Percentiles rank a stretch among this genome's conserved stretches.
Conservation (phyloP, 2,329 filamentous ascomycete species). For the Ceratocystis ficicola region DNA sequence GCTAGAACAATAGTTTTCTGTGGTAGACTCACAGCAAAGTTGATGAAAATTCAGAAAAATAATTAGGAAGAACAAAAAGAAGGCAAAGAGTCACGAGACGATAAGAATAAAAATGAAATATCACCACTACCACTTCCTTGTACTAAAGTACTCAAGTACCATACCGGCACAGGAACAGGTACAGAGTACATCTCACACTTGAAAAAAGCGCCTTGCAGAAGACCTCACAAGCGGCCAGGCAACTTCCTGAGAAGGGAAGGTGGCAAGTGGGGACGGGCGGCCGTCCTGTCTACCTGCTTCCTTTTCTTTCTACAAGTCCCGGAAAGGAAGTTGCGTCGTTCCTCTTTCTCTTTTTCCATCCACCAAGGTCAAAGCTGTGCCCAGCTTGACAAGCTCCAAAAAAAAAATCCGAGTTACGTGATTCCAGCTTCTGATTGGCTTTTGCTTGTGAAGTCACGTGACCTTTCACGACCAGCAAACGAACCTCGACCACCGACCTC, state of each 20-base stretch:
- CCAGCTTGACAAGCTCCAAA: neutral
- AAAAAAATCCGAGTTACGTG: neutral
- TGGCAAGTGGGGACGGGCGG: neutral
- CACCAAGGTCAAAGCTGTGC: no score
- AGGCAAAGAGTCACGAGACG: neutral
- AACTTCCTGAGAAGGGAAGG: neutral
- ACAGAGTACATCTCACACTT: neutral
- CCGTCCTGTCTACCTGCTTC: neutral
- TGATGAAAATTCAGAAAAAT: neutral
- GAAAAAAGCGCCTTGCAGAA: neutral
- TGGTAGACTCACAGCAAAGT: neutral
- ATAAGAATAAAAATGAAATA: neutral
- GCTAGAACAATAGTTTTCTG: neutral
- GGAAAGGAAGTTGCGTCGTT: slow-evolving; percentile 6
- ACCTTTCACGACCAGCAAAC: no score
- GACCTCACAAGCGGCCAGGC: neutral
- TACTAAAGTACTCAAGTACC: neutral
- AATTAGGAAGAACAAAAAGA: neutral
- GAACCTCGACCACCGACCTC: no score
- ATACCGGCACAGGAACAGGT: neutral
- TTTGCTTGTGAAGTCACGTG: no score
- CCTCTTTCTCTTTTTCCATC: neutral
- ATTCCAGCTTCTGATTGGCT: neutral
- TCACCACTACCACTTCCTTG: neutral
- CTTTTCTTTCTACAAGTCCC: slow-evolving; percentile 5